Percentiles rank a stretch among this genome's conserved stretches.
Conservation (phyloP, 768 basidiomycete species). For the Podaxis sp. region DNA sequence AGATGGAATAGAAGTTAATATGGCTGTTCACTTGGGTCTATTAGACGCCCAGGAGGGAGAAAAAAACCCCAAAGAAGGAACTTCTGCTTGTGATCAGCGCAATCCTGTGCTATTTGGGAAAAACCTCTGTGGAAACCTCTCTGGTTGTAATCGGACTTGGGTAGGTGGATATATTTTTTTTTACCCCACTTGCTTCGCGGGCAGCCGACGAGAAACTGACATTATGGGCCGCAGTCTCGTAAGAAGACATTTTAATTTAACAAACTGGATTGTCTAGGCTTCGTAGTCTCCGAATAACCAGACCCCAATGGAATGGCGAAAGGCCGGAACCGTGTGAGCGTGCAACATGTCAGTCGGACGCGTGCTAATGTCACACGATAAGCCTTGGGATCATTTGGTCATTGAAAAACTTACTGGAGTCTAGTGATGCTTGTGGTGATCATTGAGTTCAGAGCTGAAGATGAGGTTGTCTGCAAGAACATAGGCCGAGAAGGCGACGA, state of each 20-base stretch:
- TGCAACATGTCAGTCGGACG: not conserved
- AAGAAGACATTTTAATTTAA: not conserved
- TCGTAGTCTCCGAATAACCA: not conserved
- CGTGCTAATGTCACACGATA: not conserved
- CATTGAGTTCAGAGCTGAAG: slow-evolving; percentile 25
- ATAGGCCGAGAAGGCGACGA: slow-evolving; percentile 89
- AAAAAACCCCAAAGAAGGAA: not conserved
- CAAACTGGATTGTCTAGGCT: not conserved
- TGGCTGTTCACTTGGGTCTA: not conserved
- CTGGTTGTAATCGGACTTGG: not conserved
- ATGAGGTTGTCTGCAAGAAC: slow-evolving; percentile 78
- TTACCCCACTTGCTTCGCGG: not conserved
- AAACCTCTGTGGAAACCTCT: not conserved
- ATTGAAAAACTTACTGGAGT: not conserved
- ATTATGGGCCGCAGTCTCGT: not conserved
- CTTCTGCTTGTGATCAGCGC: not conserved
- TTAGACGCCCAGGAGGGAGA: not conserved
- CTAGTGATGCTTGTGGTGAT: slow-evolving; percentile 24
- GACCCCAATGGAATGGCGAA: not conserved
- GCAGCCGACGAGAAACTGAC: not conserved
- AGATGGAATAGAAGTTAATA: not conserved
- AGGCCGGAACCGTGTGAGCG: not conserved
- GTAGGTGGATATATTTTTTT: not conserved
- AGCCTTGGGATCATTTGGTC: not conserved
- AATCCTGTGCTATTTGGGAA: not conserved